These are phyloP conservation scores for Myxozyma udenii DNA, from an alignment of 805 yeast genomes.

Conservation along the genomic window DNA sequence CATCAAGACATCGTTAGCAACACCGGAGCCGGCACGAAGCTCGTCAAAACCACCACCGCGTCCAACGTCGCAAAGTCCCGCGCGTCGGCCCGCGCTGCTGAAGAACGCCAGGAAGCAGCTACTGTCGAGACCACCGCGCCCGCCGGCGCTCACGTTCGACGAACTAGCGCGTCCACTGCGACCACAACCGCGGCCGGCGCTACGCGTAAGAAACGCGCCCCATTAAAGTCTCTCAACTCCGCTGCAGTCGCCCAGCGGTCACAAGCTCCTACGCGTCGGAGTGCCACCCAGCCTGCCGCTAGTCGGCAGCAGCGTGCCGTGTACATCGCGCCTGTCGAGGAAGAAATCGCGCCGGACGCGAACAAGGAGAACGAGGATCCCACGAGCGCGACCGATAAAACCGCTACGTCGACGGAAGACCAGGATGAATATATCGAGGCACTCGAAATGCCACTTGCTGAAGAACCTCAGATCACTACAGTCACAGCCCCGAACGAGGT, in stretches of 20 bases:
- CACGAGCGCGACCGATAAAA: not conserved
- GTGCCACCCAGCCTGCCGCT: too few relatives aligned
- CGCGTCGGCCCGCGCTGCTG: not conserved
- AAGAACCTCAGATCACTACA: not conserved
- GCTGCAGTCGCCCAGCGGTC: constrained; percentile 11
- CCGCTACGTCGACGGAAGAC: constrained; percentile 7
- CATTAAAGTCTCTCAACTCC: constrained; percentile 8
- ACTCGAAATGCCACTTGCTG: not conserved
- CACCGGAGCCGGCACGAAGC: constrained; percentile 15
- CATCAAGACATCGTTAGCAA: constrained; percentile 24
- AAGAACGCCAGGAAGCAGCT: not conserved
- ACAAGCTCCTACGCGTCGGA: too few relatives aligned
- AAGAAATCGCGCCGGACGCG: constrained; percentile 15
- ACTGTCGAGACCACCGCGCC: not conserved
- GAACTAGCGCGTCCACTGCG: not conserved
- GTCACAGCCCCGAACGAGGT: not conserved
- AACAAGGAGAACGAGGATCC: constrained; percentile 28
- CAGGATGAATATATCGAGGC: constrained; percentile 12
- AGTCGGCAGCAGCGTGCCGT: too few relatives aligned
- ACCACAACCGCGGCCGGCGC: constrained; percentile 1
- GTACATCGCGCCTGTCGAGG: constrained; percentile 1
- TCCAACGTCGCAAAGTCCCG: constrained; percentile 19
- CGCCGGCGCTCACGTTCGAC: constrained; percentile 10
- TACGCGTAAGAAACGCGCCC: constrained; percentile 20
- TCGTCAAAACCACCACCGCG: constrained; percentile 20